Base-by-base conservation (phyloP, 768 basidiomycete species). In the Omphalotus guepiniiformis region DNA sequence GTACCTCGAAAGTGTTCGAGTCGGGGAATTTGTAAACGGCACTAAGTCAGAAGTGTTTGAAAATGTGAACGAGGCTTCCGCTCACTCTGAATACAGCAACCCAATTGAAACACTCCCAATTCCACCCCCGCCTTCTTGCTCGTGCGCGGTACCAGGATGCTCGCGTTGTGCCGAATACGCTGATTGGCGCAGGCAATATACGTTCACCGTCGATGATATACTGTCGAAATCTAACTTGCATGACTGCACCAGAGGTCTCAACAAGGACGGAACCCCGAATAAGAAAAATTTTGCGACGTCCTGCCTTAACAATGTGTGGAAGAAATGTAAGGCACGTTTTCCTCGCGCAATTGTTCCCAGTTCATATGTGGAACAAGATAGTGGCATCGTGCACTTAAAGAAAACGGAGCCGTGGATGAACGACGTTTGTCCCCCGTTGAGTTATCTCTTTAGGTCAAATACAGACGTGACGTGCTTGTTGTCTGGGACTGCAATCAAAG, bases 11-110 rank as follows among this genome's bases (percentile, higher is more conserved):
- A 41, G 48, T 43, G 29, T 43, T 3, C 63, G 66, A 48, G 25
- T 52, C 26, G 71, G 66, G 2, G 62, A 69, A 23, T 68, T 70
- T 32, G 16, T 58, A 5, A 57, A 49, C 8, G 62, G 62, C 0
- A 44, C 52, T 1, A 48, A 57, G 48, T 43, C 48, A 1, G 44
- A 59, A 8, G 53, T 66, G 2, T 6, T 25, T 9, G 44, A 28
- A 0, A 46, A 37, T 6, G 45, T 56, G 3, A 6, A 18, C 13
- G 18, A 35, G 21, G 13, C 25, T 22, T 27, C 15, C 39, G 11
- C 2, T n/a, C 18, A 12, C 15, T 27, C 5, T 7, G 8, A 18
- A 4, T 59, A 54, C 49, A 5, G 42, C 15, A 51, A 59, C 49
- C 61, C 63, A 6, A 61, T 59, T 8, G 38, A 54, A 22, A 60